Base-by-base conservation (phyloP, 2,329 filamentous ascomycete species). In the Fusarium sp. region DNA sequence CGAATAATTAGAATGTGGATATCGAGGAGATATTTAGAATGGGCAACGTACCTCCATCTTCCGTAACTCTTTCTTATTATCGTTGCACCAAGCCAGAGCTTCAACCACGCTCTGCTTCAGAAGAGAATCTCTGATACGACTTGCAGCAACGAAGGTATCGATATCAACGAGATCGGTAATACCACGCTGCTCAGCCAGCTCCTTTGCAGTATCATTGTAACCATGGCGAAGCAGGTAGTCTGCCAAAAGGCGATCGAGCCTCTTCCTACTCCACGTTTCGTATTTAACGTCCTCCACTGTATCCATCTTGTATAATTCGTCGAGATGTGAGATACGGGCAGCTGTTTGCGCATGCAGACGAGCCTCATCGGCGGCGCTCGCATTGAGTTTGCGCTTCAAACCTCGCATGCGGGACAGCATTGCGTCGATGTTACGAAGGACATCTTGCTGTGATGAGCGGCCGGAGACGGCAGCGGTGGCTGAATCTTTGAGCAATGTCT, bases 201-300 rank as follows among this genome's bases (percentile, higher is more conserved):
- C 89, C 55, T 86, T 87, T 5, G 96, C 96, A 76, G 91, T 96
- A 28, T 93, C 89, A 24, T 90, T 89, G 80, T 96, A 98, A 8
- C 96, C 96, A 69, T 92, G 91, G 14, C 96, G 89, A 55, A 98
- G 85, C 75, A 99, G 87, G 82, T 98, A 97, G 80, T 99, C 96
- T n/a, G 97, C 93, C 54, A 99, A 84, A 66, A 98, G 84, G 24
- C 96, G 88, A 82, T 98, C 93, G 50, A 99, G 86, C 28, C 96
- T 88, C 44, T 90, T 90, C 62, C 94, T 90, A 69, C 93, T 94
- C 96, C 96, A 99, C 65, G 90, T 87, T 80, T 98, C 96, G 83
- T 98, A 99, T 80, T 94, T 94, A 76, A 97, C 94, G 81, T 99
- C 96, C 59, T 94, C 93, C 70, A 98, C 87, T 69, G 90, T 93